Base-by-base conservation (phyloP, 441 rosid species). In the Omphalea diandra region DNA sequence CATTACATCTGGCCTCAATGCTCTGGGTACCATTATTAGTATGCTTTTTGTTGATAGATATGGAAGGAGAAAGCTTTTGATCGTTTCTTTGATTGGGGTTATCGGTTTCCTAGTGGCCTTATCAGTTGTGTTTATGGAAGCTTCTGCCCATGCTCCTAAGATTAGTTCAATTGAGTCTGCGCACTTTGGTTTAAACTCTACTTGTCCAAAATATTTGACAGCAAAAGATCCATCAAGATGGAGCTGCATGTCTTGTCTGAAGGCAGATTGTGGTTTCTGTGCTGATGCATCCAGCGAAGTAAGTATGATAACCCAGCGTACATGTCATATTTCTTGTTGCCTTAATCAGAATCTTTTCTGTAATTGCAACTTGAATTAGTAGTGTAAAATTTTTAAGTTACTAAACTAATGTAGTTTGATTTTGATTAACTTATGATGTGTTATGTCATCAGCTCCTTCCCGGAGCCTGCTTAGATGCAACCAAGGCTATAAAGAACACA, bases 1-100 rank as follows among this genome's bases (percentile, higher is more conserved):
- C 2, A 67, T 93, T 65, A 93, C 97, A 18, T 75, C 93, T 0
- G 90, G 97, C 50, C 85, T 93, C 11, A 93, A 93, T n/a, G 94
- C 90, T 0, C 0, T 81, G 3, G 96, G 98, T 9, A 82, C 94
- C 35, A 57, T 93, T 10, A 80, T 85, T 33, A 89, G 98, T 65
- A 88, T 93, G 90, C 27, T 63, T 65, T 85, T 89, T 54, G 90
- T 93, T 4, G 98, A 89, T 53, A 73, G 94, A 63, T 87, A 84
- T 29, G 98, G 97, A 3, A 86, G 98, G 84, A 80, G 87, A 72
- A 86, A 79, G 79, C 46, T 93, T 56, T 83, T 90, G 92, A 71
- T 93, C 22, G 40, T 91, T 55, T 89, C 97, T 4, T 78, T 91
- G 95, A 62, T 75, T 29, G 95, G 91, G 11, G 86, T 89, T 71